Evolutionary conservation across 2,329 filamentous ascomycete species (phyloP), one percentile per base, ranked within the genome.

Genomic region (Fusarium poae): DNA sequence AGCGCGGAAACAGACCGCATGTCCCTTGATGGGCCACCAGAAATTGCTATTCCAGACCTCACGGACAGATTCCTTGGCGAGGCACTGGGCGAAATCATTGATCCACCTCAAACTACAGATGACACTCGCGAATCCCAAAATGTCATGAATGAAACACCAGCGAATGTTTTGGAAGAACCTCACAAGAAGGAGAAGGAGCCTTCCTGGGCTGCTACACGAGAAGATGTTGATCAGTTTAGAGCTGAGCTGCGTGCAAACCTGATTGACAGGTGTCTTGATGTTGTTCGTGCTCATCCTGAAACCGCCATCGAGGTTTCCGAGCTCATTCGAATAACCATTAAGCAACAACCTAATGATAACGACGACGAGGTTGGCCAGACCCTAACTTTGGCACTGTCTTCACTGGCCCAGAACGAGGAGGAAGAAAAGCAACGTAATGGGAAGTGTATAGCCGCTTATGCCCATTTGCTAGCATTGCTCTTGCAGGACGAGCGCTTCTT

Each of bases 251-350:
- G 93, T 39, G 84, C 88, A 21, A 90, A 92, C 57, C 81, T 98
- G 56, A 94, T 98, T 62, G 94, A 97, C 72, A 91, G 93, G 60
- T 97, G 92, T 69, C 83, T 99, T 23, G 94, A 97, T 74, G 89
- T 98, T 34, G 89, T 99, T 54, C 92, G 95, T 77, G 90, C 91
- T 37, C 94, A 98, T 72, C 91, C 94, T 16, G 90, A 92, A 71
- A 89, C 95, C 13, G 97, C 96, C 0, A 96, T 97, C 72, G 95
- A 98, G 75, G 84, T 99, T 46, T 89, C 94, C 0, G 94, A 97
- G 73, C 84, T 99, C 21, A 94, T 99, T 56, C 87, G 87, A 5
- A 90, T 93, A 25, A 87, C 91, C 81, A 70, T 86, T 76, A 75
- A 89, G 86, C 77, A 88, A 79, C 68, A 85, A 78, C 71, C 85